Evolutionary conservation across 768 basidiomycete genomes (phyloP).

Genomic region (Galerina sulciceps): DNA sequence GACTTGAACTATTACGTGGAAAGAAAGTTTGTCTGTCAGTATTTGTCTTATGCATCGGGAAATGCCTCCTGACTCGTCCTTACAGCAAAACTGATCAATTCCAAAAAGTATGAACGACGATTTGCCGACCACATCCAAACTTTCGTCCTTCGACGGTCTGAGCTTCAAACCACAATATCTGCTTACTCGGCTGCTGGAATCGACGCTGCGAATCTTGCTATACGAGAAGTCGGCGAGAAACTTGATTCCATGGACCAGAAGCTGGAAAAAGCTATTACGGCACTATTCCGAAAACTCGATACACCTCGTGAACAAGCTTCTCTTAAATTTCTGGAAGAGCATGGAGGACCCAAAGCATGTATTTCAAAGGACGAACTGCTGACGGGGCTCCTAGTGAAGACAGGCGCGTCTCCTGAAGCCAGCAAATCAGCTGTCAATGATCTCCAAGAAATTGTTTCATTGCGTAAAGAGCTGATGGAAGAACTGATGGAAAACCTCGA

Average conservation of each 20-base stretch:
- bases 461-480: not conserved
- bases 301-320: slow-evolving; percentile 38
- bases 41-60: too few relatives aligned
- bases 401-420: slow-evolving; percentile 12
- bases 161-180: slow-evolving; percentile 34
- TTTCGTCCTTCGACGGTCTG: slow-evolving; percentile 33
- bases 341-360: slow-evolving; percentile 36
- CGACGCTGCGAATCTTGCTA: slow-evolving; percentile 28
- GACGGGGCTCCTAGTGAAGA: slow-evolving; percentile 23
- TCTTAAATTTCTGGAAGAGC: slow-evolving; percentile 31
- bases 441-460: not conserved
- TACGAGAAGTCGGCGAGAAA: slow-evolving; percentile 22
- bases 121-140: slow-evolving; percentile 32
- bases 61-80: not conserved
- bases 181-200: slow-evolving; percentile 35
- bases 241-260: slow-evolving; percentile 25
- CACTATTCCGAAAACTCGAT: slow-evolving; percentile 35
- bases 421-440: not conserved
- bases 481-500: slow-evolving; percentile 12
- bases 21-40: slow-evolving; percentile 32
- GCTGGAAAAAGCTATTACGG: slow-evolving; percentile 22
- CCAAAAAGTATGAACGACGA: slow-evolving; percentile 35
- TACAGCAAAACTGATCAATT: slow-evolving; percentile 31
- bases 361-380: slow-evolving; percentile 34
- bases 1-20: slow-evolving; percentile 43